Percentiles rank a stretch among this genome's conserved stretches.
These are phyloP conservation scores for Ogataea sp. DNA, from an alignment of 805 yeast species.

Conservation along the genomic window DNA sequence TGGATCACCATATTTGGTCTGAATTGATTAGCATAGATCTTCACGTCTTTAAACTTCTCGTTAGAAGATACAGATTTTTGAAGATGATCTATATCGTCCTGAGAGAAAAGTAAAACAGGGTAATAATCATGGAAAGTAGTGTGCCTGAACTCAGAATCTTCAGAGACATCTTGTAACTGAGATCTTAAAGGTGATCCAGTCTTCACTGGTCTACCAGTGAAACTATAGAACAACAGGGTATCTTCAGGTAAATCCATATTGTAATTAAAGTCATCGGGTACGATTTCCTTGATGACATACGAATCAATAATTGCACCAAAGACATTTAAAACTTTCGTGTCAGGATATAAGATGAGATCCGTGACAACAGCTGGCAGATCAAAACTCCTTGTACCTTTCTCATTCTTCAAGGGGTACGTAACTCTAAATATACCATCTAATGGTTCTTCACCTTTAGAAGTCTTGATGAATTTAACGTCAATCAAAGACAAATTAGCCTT, in stretches of 20 bases:
- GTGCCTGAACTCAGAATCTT: slow-evolving; percentile 1
- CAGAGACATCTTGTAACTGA: background rate
- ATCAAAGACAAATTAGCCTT: slow-evolving; percentile 7
- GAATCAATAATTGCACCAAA: background rate
- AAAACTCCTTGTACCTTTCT: slow-evolving; percentile 1
- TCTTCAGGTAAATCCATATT: slow-evolving; percentile 12
- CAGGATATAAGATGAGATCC: slow-evolving; percentile 7
- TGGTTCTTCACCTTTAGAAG: background rate
- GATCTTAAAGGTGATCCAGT: slow-evolving; percentile 15
- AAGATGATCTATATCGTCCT: slow-evolving; percentile 15
- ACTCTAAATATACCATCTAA: slow-evolving; percentile 10
- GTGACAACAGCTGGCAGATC: slow-evolving; percentile 14
- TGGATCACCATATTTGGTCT: slow-evolving; percentile 19
- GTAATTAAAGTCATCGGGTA: slow-evolving; percentile 13
- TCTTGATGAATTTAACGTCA: slow-evolving; percentile 6
- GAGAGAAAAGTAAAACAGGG: slow-evolving; percentile 19
- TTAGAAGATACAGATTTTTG: slow-evolving; percentile 9
- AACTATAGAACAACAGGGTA: slow-evolving; percentile 16
- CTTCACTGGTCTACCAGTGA: slow-evolving; percentile 18
- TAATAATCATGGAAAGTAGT: slow-evolving; percentile 25
- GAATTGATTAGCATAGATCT: slow-evolving; percentile 12
- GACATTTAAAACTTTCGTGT: slow-evolving; percentile 4
- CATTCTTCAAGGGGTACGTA: slow-evolving; percentile 7
- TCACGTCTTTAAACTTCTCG: slow-evolving; percentile 6
- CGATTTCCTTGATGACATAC: slow-evolving; percentile 8